phyloP scores from a whole-genome alignment of 495 filamentous ascomycete genomes.

The Tuber magnatum region DNA sequence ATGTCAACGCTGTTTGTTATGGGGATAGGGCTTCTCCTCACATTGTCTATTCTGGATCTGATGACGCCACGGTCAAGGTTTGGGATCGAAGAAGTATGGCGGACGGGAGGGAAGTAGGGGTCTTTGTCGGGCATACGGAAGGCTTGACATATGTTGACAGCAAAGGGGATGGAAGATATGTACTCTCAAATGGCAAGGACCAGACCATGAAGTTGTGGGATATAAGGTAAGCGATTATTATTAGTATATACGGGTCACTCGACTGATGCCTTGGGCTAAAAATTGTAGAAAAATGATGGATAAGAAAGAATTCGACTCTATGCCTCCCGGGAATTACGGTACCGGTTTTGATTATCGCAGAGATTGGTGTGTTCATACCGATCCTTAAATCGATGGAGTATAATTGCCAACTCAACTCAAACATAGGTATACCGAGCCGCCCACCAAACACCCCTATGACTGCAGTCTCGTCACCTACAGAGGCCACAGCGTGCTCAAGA shows the following conservation, averaged over 20 bases:
- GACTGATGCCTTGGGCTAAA: conserved; percentile 11
- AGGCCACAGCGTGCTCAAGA: conserved; percentile 79
- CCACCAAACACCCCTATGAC: conserved; percentile 64
- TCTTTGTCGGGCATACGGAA: conserved; percentile 90
- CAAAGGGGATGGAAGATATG: conserved; percentile 91
- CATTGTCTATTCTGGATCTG: conserved; percentile 92
- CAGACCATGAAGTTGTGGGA: conserved; percentile 99
- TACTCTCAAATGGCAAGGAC: conserved; percentile 90
- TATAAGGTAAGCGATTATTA: conserved; percentile 52
- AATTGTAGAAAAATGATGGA: conserved; percentile 38
- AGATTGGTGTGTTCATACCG: conserved; percentile 49
- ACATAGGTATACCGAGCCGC: conserved; percentile 59
- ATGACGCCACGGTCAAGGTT: conserved; percentile 88
- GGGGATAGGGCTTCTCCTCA: conserved; percentile 84
- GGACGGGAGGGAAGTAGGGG: conserved; percentile 77
- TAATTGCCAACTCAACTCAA: not conserved
- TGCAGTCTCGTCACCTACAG: conserved; percentile 89
- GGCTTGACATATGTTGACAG: conserved; percentile 92
- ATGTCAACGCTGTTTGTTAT: conserved; percentile 97
- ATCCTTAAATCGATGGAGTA: not conserved
- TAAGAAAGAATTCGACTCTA: conserved; percentile 63
- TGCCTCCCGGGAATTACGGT: conserved; percentile 53
- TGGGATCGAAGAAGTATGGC: conserved; percentile 92
- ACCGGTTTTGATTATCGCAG: conserved; percentile 83
- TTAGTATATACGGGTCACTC: not conserved